Conservation (phyloP, 768 basidiomycete species). For the Boletus pseudo-olivaceus region DNA sequence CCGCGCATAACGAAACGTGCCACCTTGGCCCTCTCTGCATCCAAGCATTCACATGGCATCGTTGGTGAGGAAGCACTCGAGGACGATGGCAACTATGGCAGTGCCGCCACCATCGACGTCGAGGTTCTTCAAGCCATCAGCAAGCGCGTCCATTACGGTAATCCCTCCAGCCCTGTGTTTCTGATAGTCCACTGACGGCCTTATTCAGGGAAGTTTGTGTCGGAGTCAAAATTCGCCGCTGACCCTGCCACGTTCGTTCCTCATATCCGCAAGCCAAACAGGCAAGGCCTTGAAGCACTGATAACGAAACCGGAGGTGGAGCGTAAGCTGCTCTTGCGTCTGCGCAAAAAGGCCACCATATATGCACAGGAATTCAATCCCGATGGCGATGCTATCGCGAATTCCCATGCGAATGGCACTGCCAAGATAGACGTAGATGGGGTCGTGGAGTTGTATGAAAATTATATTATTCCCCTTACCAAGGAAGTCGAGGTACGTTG, state of each 20-base stretch:
- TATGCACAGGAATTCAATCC: slow-evolving; percentile 82
- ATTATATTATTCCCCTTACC: slow-evolving; percentile 94
- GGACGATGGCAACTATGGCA: slow-evolving; percentile 98
- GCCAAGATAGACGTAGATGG: slow-evolving; percentile 89
- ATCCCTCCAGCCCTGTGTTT: slow-evolving; percentile 24
- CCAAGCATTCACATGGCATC: slow-evolving; percentile 66
- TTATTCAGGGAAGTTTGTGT: slow-evolving; percentile 90
- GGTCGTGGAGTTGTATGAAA: slow-evolving; percentile 90
- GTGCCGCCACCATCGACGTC: slow-evolving; percentile 90
- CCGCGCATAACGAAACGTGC: slow-evolving; percentile 81
- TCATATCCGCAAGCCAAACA: slow-evolving; percentile 80
- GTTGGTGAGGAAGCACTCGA: slow-evolving; percentile 66
- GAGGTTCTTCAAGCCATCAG: slow-evolving; percentile 98
- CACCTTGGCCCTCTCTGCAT: slow-evolving; percentile 60
- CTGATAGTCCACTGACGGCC: neutral
- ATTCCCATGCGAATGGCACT: slow-evolving; percentile 31
- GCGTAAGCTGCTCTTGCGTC: slow-evolving; percentile 70
- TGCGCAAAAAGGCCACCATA: slow-evolving; percentile 78
- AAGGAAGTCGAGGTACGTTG: slow-evolving; percentile 92
- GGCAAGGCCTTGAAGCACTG: slow-evolving; percentile 70
- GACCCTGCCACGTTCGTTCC: slow-evolving; percentile 88
- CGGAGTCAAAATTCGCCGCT: slow-evolving; percentile 92
- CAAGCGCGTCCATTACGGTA: slow-evolving; percentile 97
- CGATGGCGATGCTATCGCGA: slow-evolving; percentile 52
- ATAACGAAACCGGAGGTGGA: slow-evolving; percentile 99